Percentiles rank a stretch among this genome's conserved stretches.
Conservation (phyloP, 169 alveolate genomes). For the Toxoplasma gondii region DNA sequence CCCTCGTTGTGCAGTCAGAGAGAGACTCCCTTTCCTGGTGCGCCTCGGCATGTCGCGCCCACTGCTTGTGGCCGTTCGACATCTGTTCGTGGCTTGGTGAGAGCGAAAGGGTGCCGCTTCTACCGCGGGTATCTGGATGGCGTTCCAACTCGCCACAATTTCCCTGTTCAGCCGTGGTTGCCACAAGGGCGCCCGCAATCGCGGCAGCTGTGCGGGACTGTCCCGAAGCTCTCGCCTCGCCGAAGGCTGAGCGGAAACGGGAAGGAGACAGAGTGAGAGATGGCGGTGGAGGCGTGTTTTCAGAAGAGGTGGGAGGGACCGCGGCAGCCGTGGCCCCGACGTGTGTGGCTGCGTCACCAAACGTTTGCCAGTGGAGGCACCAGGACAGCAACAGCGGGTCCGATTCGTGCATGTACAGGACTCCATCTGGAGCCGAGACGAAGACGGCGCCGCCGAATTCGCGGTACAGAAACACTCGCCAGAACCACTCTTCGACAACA, state of each 20-base stretch:
- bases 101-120: background rate
- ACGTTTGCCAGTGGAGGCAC: background rate
- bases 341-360: background rate
- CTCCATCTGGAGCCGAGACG: background rate
- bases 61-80: background rate
- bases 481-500: slow-evolving; percentile 46
- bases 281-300: background rate
- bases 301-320: background rate
- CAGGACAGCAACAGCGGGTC: slow-evolving; percentile 28
- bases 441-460: slow-evolving; percentile 59
- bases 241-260: background rate
- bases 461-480: slow-evolving; percentile 58
- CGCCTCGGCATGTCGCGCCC: background rate
- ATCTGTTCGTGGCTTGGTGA: background rate
- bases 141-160: too few species aligned
- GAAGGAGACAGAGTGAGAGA: background rate
- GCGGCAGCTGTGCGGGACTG: background rate
- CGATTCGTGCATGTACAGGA: slow-evolving; percentile 29
- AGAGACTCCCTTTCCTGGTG: too few species aligned
- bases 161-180: background rate
- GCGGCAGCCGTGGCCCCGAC: background rate
- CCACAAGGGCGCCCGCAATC: background rate
- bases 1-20: too few species aligned
- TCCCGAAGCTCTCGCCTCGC: background rate
- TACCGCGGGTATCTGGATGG: too few species aligned